Conservation (phyloP, 345 rosid species). For the Psidium guajava region DNA sequence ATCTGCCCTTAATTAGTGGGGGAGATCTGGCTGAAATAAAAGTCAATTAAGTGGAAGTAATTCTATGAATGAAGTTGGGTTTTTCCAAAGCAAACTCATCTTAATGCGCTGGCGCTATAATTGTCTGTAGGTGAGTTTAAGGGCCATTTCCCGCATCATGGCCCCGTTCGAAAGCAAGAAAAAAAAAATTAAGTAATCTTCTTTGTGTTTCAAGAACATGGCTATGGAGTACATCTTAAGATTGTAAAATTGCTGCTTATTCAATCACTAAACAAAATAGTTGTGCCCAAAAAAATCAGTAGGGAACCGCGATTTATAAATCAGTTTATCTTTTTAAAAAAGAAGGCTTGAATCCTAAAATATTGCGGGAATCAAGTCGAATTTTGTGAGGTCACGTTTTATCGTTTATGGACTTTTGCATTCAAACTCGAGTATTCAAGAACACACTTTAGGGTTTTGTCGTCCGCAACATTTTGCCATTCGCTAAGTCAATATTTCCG, state of each 20-base stretch:
- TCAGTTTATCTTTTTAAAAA: neutral
- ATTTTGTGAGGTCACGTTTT: neutral
- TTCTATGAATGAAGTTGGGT: neutral
- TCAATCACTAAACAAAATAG: neutral
- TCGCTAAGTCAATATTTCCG: neutral
- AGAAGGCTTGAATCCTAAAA: neutral
- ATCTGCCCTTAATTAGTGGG: neutral
- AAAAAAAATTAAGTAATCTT: neutral
- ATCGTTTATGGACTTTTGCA: neutral
- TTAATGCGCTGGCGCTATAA: neutral
- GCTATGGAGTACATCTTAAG: neutral
- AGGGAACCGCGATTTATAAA: neutral
- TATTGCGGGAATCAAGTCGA: neutral
- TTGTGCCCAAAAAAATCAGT: neutral
- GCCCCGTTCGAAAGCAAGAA: neutral
- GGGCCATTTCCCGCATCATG: neutral
- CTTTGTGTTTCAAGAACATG: neutral
- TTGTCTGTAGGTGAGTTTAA: neutral
- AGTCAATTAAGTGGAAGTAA: neutral
- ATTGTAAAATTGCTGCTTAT: neutral
- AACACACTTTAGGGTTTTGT: neutral
- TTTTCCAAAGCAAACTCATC: neutral
- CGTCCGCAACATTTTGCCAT: neutral
- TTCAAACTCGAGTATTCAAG: neutral
- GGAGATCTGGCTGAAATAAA: neutral